Conservation (phyloP, 2,329 filamentous ascomycete species). For the Chlorencoelia australis region DNA sequence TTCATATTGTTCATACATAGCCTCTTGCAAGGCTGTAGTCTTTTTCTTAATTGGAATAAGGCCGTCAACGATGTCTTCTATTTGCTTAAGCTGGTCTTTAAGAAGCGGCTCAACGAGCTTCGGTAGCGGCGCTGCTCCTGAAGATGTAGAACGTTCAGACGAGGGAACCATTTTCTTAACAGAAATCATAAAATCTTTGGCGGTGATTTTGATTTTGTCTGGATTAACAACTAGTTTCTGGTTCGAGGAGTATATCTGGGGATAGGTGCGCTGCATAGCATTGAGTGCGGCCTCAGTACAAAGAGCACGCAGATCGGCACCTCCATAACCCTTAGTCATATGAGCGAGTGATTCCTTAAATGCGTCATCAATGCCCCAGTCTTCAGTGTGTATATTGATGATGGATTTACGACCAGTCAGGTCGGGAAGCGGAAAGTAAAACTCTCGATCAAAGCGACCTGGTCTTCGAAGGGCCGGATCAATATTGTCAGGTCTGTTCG, state of each 20-base stretch:
- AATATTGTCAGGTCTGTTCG: conserved; percentile 91
- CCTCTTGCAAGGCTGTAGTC: conserved; percentile 83
- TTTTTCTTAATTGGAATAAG: conserved; percentile 78
- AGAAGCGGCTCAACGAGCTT: conserved; percentile 74
- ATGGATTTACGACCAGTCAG: conserved; percentile 72
- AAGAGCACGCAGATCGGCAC: conserved; percentile 85
- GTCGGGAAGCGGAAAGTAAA: conserved; percentile 92
- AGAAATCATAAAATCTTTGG: conserved; percentile 94
- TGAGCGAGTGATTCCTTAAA: conserved; percentile 82
- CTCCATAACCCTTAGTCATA: conserved; percentile 90
- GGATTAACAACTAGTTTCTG: conserved; percentile 86
- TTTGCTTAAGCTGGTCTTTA: conserved; percentile 57
- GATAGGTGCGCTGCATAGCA: conserved; percentile 88
- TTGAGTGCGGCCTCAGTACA: conserved; percentile 96
- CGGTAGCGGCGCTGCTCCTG: conserved; percentile 72
- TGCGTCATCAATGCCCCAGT: conserved; percentile 70
- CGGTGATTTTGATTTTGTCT: conserved; percentile 71
- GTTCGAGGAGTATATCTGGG: conserved; percentile 86
- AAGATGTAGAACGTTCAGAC: conserved; percentile 80
- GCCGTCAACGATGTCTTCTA: conserved; percentile 60
- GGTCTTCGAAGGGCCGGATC: conserved; percentile 91
- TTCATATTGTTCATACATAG: conserved; percentile 78
- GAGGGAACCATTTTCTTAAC: conserved; percentile 95
- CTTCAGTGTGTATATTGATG: conserved; percentile 88
- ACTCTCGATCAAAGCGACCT: conserved; percentile 92